Conservation (phyloP, 2,329 filamentous ascomycete species). For the Beauveria scarabaeidicola region DNA sequence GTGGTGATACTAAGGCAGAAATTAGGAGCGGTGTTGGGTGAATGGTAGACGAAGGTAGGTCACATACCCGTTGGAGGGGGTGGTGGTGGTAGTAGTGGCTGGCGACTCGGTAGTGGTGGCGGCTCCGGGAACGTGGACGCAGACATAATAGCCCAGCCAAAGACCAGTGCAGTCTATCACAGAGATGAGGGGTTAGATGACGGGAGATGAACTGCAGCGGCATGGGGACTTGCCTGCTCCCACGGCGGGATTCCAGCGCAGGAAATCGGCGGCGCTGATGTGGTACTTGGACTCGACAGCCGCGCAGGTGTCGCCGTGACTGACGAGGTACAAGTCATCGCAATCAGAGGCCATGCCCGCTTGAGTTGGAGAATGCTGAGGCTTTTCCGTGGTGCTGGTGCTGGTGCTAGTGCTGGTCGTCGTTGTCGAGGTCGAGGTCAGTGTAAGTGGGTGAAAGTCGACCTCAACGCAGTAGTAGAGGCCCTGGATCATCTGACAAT, state of each 20-base stretch:
- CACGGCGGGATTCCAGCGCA: not conserved
- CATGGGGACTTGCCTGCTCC: not conserved
- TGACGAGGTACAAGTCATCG: not conserved
- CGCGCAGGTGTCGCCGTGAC: not conserved
- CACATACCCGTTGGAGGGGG: not conserved
- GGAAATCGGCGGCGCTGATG: not conserved
- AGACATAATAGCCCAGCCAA: not conserved
- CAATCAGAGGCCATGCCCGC: not conserved
- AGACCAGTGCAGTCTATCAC: not conserved
- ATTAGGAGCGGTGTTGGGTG: not conserved
- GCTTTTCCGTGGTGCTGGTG: not conserved
- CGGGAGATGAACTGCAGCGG: not conserved
- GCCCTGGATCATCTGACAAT: not conserved
- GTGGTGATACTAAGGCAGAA: not conserved
- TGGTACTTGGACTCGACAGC: not conserved
- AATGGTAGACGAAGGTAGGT: not conserved
- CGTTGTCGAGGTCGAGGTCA: not conserved
- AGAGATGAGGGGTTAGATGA: not conserved
- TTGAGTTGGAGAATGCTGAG: not conserved
- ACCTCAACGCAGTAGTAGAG: constrained; percentile 2
- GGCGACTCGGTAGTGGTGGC: not conserved
- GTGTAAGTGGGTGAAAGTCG: not conserved
- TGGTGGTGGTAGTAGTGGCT: not conserved
- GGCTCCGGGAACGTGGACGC: not conserved
- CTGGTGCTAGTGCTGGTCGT: not conserved